phyloP scores from a whole-genome alignment of 257 asterid genomes.

The Solanum chiquidenum region DNA sequence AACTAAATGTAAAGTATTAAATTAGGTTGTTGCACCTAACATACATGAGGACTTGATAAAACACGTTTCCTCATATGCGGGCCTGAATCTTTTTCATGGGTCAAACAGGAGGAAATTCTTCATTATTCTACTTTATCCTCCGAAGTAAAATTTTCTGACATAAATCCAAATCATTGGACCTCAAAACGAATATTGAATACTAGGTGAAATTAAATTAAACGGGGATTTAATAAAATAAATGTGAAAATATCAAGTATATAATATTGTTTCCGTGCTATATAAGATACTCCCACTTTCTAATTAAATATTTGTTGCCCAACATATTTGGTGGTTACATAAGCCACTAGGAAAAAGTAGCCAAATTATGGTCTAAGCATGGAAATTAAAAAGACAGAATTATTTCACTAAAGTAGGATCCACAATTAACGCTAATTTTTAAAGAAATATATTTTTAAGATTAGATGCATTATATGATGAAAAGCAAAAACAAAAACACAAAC shows the following conservation, averaged over 20 bases:
- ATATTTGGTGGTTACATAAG: not conserved
- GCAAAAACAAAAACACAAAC: not conserved
- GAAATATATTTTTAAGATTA: not conserved
- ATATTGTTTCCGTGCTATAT: not conserved
- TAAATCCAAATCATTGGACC: not conserved
- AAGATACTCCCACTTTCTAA: not conserved
- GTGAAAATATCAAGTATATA: not conserved
- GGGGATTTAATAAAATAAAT: not conserved
- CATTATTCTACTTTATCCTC: not conserved
- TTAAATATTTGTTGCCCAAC: not conserved
- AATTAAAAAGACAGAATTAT: not conserved
- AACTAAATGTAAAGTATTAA: not conserved
- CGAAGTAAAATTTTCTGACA: not conserved
- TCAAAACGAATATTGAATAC: not conserved
- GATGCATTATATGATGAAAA: not conserved
- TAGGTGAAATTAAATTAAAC: not conserved
- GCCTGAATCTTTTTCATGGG: fast-evolving
- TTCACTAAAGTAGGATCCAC: not conserved
- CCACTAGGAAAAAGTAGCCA: not conserved
- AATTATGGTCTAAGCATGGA: not conserved
- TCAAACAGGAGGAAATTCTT: too few relatives aligned
- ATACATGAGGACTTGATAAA: not conserved
- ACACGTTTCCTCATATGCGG: too few relatives aligned
- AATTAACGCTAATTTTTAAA: not conserved
- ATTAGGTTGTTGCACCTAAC: not conserved